Evolutionary conservation across 257 asterid genomes (phyloP).

Genomic region (Hygrophila difformis): DNA sequence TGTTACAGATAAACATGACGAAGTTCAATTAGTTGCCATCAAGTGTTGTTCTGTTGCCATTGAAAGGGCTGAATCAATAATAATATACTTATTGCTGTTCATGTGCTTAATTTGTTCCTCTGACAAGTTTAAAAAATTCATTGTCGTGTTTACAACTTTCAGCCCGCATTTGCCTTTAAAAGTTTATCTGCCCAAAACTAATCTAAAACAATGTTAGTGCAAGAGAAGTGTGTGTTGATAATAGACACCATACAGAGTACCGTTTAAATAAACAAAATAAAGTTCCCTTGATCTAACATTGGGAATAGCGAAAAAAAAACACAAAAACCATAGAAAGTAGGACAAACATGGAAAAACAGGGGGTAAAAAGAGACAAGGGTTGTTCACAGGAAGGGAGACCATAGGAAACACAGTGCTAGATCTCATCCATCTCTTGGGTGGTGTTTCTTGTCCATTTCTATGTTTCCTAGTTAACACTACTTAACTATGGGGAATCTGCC

Average conservation of each 20-base stretch:
- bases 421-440: conserved; percentile 21
- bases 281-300: conserved; percentile 9
- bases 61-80: no score
- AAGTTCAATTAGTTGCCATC: no score
- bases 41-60: no score
- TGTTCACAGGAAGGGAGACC: conserved; percentile 32
- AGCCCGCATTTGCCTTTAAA: no score
- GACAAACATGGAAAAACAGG: no score
- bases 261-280: background rate
- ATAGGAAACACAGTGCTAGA: conserved; percentile 16
- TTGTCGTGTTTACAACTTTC: no score
- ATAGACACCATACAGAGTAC: conserved; percentile 12
- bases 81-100: no score
- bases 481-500: conserved; percentile 7
- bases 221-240: background rate
- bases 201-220: background rate
- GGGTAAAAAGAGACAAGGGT: no score
- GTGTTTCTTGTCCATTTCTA: conserved; percentile 14
- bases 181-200: no score
- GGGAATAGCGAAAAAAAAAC: conserved; percentile 16
- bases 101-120: no score
- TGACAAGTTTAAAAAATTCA: no score
- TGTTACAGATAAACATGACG: no score
- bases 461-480: conserved; percentile 1
- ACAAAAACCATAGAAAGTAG: conserved; percentile 3